Conservation (phyloP, 2,329 filamentous ascomycete genomes). For the Talaromyces atroroseus region DNA sequence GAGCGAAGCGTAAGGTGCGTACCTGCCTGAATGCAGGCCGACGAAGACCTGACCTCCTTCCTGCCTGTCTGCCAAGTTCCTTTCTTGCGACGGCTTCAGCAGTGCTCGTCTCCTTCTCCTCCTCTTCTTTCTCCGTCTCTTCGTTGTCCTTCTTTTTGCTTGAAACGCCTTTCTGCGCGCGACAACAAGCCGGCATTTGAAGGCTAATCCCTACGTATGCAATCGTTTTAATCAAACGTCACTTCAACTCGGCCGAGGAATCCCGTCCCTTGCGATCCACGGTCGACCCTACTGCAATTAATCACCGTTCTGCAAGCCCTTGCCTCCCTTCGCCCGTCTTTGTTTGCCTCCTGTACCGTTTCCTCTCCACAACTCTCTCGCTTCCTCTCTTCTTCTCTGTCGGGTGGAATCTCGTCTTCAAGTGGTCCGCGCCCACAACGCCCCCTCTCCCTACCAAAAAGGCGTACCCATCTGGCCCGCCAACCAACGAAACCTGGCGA, state of each 20-base stretch:
- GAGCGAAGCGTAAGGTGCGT: not conserved
- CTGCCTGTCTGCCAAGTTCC: not conserved
- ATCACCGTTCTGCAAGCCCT: conserved; percentile 11
- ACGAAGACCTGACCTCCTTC: conserved; percentile 1
- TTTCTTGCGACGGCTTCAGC: not conserved
- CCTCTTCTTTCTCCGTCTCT: not conserved
- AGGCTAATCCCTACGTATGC: not conserved
- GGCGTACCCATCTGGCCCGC: conserved; percentile 4
- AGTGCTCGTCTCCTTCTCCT: not conserved
- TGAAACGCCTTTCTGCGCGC: not conserved
- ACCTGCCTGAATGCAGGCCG: conserved; percentile 7
- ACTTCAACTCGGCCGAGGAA: not conserved
- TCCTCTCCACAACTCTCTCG: not conserved
- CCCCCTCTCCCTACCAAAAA: conserved; percentile 6
- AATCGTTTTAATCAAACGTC: not conserved
- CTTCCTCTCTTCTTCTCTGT: not conserved
- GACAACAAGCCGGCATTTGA: not conserved
- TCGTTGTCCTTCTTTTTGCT: not conserved
- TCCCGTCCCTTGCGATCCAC: conserved; percentile 14
- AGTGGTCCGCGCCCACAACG: conserved; percentile 10
- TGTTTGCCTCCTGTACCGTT: not conserved
- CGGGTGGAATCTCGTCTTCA: conserved; percentile 1
- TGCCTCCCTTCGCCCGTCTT: conserved; percentile 10
- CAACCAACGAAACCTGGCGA: conserved; percentile 10
- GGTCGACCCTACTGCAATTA: conserved; percentile 3